Conservation (phyloP, 2,329 filamentous ascomycete genomes). For the Aspergillus thermomutatus region DNA sequence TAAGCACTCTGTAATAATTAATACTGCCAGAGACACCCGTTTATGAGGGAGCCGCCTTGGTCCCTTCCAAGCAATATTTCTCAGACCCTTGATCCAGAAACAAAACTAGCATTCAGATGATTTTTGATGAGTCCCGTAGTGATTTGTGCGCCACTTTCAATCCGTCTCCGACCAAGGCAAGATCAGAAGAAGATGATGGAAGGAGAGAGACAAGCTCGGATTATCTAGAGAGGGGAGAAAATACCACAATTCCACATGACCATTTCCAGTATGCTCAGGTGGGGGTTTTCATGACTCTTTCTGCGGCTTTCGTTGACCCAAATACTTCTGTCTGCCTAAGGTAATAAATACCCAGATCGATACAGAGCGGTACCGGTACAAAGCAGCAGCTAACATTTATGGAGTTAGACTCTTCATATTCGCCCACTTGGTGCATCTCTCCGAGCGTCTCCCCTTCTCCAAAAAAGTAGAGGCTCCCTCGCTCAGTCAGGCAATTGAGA, state of each 20-base stretch:
- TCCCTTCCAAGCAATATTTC: no score
- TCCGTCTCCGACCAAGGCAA: not conserved
- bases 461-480: not conserved
- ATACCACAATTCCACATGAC: not conserved
- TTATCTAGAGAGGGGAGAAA: not conserved
- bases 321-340: not conserved
- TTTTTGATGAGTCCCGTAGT: no score
- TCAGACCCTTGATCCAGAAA: no score
- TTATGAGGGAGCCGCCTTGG: no score
- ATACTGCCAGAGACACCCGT: no score
- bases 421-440: not conserved
- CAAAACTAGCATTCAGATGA: no score
- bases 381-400: not conserved
- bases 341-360: not conserved
- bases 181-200: not conserved
- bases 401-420: not conserved
- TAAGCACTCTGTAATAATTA: not conserved
- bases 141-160: no score
- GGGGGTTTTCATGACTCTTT: not conserved
- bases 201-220: not conserved
- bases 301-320: not conserved
- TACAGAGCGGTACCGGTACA: not conserved
- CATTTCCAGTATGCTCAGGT: not conserved
- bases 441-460: not conserved
- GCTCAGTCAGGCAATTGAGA: not conserved